Base-by-base conservation (phyloP, 345 rosid species). In the Eucalyptus grandis region DNA sequence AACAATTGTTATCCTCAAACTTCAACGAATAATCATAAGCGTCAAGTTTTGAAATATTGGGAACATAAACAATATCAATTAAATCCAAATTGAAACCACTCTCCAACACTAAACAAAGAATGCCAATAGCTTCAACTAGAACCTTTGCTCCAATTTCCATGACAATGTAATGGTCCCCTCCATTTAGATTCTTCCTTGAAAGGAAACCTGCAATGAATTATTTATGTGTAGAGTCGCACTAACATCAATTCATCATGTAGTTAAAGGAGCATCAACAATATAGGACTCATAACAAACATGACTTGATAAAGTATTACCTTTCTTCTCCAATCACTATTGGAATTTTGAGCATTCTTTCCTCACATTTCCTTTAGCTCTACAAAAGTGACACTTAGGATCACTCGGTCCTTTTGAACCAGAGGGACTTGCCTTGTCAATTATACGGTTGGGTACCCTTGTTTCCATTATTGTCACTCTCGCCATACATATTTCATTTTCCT, bases 261-360 rank as follows among this genome's bases (percentile, higher is more conserved):
- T 53, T 53, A 53, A 53, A 21, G 58, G 58, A 53, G 11, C 5
- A 53, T 53, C 58, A 53, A 53, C 5, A 53, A 8, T 14, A n/a
- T 7, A 65, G 2, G 21, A n/a, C 77, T n/a, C 77, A 65, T 65
- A 65, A 65, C 11, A 65, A 65, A 65, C 62, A 65, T 1, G 5
- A 65, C 77, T n/a, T 65, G 31, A 65, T 65, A 65, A 65, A 14
- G 72, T 65, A 7, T 65, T 65, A 65, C 72, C 37, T 65, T 65
- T 65, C 6, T 65, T 65, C 77, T 65, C 77, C 37, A 65, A 4
- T 5, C 1, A 65, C 0, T 4, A 8, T 7, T 0, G 2, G 10
- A n/a, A 24, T 24, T 56, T 56, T 2, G 6, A 56, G 62, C 30
- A 56, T 56, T 56, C 62, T 24, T 56, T 56, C 13, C 30, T 56